These are phyloP conservation scores for Xylaria acuta DNA, from an alignment of 495 filamentous ascomycete genomes.

Conservation along the genomic window DNA sequence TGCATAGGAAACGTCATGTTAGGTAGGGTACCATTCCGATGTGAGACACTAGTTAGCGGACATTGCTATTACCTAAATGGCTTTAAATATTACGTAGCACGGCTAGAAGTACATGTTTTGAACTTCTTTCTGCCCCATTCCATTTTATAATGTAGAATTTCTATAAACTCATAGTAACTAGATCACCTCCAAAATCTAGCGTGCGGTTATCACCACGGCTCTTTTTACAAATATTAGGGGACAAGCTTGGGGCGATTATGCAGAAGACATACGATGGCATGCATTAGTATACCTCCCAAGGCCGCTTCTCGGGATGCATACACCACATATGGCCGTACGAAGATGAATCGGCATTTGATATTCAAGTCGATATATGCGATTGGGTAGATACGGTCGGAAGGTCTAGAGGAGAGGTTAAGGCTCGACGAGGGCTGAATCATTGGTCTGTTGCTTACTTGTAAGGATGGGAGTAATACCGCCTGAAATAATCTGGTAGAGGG, in stretches of 20 bases:
- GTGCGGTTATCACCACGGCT: background rate
- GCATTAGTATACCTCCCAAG: too few species aligned
- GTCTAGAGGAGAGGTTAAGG: background rate
- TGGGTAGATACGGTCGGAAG: background rate
- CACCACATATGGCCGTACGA: background rate
- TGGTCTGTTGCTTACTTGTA: background rate
- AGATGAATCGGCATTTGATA: background rate
- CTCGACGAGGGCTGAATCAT: background rate
- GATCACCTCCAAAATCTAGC: background rate
- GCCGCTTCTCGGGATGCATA: background rate
- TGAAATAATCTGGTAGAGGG: too few species aligned
- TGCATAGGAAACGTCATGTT: too few species aligned
- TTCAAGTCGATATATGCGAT: too few species aligned
- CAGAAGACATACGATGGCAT: too few species aligned
- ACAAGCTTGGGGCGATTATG: too few species aligned
- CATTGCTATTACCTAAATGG: background rate
- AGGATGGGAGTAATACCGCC: too few species aligned
- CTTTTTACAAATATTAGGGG: too few species aligned
- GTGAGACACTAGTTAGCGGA: background rate
- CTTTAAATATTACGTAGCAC: background rate
- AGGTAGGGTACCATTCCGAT: too few species aligned
- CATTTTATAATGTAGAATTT: background rate
- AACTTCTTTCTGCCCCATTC: background rate
- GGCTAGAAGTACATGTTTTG: background rate
- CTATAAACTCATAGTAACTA: background rate